Base-by-base conservation (phyloP, 805 yeast genomes). In the Barnettozyma salicaria region DNA sequence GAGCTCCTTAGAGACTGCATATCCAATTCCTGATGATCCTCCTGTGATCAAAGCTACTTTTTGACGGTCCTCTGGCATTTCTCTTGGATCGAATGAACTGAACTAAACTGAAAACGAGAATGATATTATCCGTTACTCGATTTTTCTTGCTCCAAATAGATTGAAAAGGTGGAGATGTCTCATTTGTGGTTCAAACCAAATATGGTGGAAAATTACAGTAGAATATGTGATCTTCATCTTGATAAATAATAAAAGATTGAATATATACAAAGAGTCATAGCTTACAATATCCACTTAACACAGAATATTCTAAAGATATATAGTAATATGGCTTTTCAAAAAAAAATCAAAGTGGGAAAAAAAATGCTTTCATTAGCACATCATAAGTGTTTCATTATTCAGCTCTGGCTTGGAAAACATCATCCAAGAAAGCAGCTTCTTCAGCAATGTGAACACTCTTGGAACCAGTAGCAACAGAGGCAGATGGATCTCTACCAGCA, bases 401-500 rank as follows among this genome's bases (percentile, higher is more conserved):
- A 16, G 31, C 36, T 36, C 43, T 40, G n/a, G 37, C 14, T 35
- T 42, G 47, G 65, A 86, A 82, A 43, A 81, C 95, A 39, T 84
- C 94, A 42, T 71, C 68, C 61, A 90, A 71, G 73, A 92, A 86
- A 26, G 80, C 79, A 50, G 78, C 82, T 70, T 92, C 97, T 72
- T 92, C 96, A 47, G 81, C 80, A 45, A 63, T 59, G 65, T 92
- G 98, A 77, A 78, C 78, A 47, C 79, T 65, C 78, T 92, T 92
- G 45, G 85, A 72, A 67, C 98, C 98, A 50, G 97, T 96, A 57
- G 99, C 98, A 58, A 92, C 96, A 45, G 96, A 81, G 32, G 97
- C 97, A 61, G 90, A 80, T 62, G 98, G 98, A 60, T 86, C 87
- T 76, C 99, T 87, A 59, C 98, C 98, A 49, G 94, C 94, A 60